Conservation (phyloP, 352 stramenopile species). For the Globisporangium mamillatum region DNA sequence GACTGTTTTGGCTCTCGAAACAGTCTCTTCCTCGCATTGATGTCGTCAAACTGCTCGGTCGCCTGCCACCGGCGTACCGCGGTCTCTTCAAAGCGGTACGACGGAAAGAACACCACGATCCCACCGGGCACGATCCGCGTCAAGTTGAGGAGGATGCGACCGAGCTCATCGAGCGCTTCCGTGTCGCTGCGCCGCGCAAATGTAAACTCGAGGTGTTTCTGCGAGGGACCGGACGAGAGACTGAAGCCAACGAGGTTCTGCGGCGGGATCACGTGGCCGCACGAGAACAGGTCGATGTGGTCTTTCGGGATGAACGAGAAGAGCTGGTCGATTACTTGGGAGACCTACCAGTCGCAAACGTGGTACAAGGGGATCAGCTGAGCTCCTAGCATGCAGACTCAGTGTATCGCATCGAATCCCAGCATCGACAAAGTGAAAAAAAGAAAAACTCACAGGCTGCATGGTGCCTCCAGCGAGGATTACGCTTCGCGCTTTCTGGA, state of each 20-base stretch:
- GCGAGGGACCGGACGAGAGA: constrained; percentile 74
- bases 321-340: constrained; percentile 93
- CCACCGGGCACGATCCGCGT: constrained; percentile 89
- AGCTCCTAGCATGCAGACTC: not conserved
- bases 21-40: constrained; percentile 89
- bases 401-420: not conserved
- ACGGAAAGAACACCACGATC: constrained; percentile 98
- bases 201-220: constrained; percentile 93
- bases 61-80: constrained; percentile 86
- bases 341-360: constrained; percentile 42
- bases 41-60: constrained; percentile 73
- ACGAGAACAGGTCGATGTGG: constrained; percentile 95
- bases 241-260: constrained; percentile 89
- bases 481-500: constrained; percentile 92
- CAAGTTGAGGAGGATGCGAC: constrained; percentile 90
- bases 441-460: constrained; percentile 72
- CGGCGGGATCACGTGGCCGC: constrained; percentile 96
- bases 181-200: constrained; percentile 73
- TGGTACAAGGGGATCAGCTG: not conserved
- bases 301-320: constrained; percentile 78
- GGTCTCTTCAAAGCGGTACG: constrained; percentile 94
- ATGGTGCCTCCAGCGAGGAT: constrained; percentile 98
- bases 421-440: not conserved
- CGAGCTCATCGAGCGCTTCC: constrained; percentile 93
- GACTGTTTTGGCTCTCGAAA: constrained; percentile 94